Evolutionary conservation across 345 rosid species (phyloP).

Genomic region (Geranium brycei): DNA sequence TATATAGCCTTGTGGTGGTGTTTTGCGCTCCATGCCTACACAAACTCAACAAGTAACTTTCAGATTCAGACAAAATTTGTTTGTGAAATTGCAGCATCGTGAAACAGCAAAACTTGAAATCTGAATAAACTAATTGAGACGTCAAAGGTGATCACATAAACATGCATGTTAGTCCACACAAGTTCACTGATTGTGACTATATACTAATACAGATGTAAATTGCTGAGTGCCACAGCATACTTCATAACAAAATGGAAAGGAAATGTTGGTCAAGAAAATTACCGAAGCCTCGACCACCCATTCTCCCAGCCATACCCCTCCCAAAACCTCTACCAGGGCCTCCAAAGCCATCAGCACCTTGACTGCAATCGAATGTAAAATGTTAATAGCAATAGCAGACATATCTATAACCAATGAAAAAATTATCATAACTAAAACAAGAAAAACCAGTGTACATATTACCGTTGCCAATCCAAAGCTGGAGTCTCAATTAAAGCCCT

Average conservation of each 20-base stretch:
- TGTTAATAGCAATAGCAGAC: not conserved
- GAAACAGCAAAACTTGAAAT: not conserved
- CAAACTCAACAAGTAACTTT: conserved; percentile 19
- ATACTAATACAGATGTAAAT: not conserved
- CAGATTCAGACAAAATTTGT: not conserved
- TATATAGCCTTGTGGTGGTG: conserved; percentile 88
- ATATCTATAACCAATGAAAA: not conserved
- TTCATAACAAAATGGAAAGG: not conserved
- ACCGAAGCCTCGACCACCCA: conserved; percentile 97
- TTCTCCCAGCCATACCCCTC: conserved; percentile 81
- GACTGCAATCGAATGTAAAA: conserved; percentile 35
- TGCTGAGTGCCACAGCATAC: not conserved
- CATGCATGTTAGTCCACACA: not conserved
- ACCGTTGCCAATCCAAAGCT: conserved; percentile 99
- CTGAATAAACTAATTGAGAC: not conserved
- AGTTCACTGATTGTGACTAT: no score
- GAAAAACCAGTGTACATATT: conserved; percentile 15
- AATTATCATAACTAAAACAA: conserved; percentile 6
- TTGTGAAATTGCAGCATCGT: not conserved
- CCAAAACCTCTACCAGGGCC: conserved; percentile 85
- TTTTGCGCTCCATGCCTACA: conserved; percentile 85
- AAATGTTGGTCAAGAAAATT: conserved; percentile 20
- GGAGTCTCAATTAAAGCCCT: conserved; percentile 88
- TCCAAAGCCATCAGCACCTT: conserved; percentile 69
- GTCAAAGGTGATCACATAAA: not conserved